These are phyloP conservation scores for Termitomyces heimii DNA, from an alignment of 768 basidiomycete genomes.

Conservation along the genomic window DNA sequence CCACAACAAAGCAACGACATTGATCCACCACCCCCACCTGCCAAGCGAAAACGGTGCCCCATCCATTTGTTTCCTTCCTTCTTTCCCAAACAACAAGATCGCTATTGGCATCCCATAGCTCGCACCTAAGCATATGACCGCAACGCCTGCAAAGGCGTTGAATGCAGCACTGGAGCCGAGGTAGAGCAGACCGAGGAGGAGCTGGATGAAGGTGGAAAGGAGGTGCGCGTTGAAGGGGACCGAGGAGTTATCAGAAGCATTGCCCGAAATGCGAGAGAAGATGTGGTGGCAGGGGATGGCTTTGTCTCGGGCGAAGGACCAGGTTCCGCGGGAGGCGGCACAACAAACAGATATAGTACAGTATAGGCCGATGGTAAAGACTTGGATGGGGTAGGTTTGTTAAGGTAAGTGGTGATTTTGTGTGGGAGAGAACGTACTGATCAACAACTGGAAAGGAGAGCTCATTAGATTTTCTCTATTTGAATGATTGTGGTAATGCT, in stretches of 20 bases:
- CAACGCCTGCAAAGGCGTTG: conserved; percentile 63
- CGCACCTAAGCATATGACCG: conserved; percentile 59
- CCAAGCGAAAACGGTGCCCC: conserved; percentile 51
- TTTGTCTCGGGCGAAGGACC: conserved; percentile 66
- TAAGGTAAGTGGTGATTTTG: not conserved
- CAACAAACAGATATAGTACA: conserved; percentile 65
- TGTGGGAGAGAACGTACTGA: conserved; percentile 19
- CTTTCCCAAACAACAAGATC: conserved; percentile 33
- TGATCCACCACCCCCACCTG: conserved; percentile 36
- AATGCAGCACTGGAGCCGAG: conserved; percentile 60
- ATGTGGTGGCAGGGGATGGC: conserved; percentile 49
- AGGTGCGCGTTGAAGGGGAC: conserved; percentile 58
- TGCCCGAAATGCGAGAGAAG: conserved; percentile 41
- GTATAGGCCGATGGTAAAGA: conserved; percentile 52
- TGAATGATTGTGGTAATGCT: conserved; percentile 3
- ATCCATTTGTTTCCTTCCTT: conserved; percentile 35
- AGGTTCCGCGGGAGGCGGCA: conserved; percentile 63
- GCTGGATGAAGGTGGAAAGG: conserved; percentile 51
- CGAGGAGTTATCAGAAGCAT: conserved; percentile 27
- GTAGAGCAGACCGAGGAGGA: conserved; percentile 56
- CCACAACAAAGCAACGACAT: conserved; percentile 53
- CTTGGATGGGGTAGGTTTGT: conserved; percentile 19
- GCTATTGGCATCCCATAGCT: conserved; percentile 59
- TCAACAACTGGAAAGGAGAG: conserved; percentile 27
- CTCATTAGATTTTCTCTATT: not conserved